These are phyloP conservation scores for Irineochytrium annulatum DNA, from an alignment of 192 early-diverging fungal genomes.

Conservation along the genomic window DNA sequence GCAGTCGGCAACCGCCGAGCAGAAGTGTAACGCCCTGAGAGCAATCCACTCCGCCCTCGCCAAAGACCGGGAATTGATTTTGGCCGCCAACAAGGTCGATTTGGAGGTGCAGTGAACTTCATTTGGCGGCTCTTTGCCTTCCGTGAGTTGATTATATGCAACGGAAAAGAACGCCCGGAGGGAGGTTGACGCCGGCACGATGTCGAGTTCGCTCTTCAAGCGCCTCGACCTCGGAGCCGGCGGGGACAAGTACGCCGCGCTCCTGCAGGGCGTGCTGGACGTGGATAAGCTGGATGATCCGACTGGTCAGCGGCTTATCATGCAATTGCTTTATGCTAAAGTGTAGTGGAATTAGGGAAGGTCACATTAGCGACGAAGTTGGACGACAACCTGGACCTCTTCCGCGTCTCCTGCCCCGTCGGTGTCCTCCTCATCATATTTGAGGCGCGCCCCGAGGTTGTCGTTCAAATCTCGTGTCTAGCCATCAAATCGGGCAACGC, in stretches of 20 bases:
- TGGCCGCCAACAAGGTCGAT: slow-evolving; percentile 75
- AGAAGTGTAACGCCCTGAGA: slow-evolving; percentile 74
- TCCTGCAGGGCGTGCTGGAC: slow-evolving; percentile 86
- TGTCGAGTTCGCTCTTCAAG: slow-evolving; percentile 76
- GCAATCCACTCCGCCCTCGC: slow-evolving; percentile 66
- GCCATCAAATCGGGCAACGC: slow-evolving; percentile 97
- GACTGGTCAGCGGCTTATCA: slow-evolving; percentile 41
- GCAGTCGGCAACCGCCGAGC: slow-evolving; percentile 35
- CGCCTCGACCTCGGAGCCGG: slow-evolving; percentile 74
- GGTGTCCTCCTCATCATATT: slow-evolving; percentile 97
- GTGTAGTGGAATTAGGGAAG: slow-evolving; percentile 30
- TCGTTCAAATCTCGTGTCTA: slow-evolving; percentile 92
- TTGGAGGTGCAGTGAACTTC: slow-evolving; percentile 48
- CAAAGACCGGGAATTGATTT: slow-evolving; percentile 62
- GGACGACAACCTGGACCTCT: slow-evolving; percentile 82
- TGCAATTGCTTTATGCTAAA: background rate
- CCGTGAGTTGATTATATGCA: background rate
- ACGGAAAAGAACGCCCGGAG: slow-evolving; percentile 60
- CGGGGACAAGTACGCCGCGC: slow-evolving; percentile 81
- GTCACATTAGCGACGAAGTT: slow-evolving; percentile 73
- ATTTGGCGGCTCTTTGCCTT: background rate
- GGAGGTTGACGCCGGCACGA: slow-evolving; percentile 68
- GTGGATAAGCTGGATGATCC: slow-evolving; percentile 83
- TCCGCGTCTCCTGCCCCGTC: slow-evolving; percentile 86
- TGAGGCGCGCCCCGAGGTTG: slow-evolving; percentile 97